Evolutionary conservation across 1,139 yeast genomes (phyloP), one percentile per base, ranked within the genome.

Genomic region (Zygoascus sp.): DNA sequence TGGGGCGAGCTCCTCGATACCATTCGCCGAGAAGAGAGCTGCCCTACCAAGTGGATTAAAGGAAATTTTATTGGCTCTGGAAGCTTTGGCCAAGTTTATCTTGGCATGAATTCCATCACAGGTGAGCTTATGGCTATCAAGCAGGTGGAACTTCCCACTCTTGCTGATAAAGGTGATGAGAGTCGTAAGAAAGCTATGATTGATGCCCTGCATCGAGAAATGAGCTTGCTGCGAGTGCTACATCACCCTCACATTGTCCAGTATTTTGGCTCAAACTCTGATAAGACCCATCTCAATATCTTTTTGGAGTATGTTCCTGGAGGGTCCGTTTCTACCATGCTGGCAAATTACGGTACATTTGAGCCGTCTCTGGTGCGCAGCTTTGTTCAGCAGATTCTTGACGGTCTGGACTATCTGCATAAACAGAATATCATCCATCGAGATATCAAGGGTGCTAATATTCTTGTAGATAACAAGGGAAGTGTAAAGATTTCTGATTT

Each of bases 91-190:
- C 82, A 88, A 2, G 98, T 92, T 1, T 90, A 84, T 55, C 72
- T 92, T 38, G 98, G 97, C 1, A 81, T 92, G 83, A 88, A 89
- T 61, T 86, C 96, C 1, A 69, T 83, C 39, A 89, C 96, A 0
- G 98, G 98, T 38, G 97, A 89, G 61, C 72, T 92, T 47, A 88
- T 92, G 96, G 98, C 97, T 0, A 96, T 92, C 11, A 92, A 92
- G 60, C 97, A 90, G 63, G 96, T 92, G 0, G 83, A 83, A 38
- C 64, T 89, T 17, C 83, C 86, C 1, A 51, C 59, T 15, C 34
- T 37, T 7, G 65, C 59, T 15, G 59, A 56, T 25, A 51, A 64
- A 46, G 75, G 69, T 50, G 61, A 58, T 34, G 70, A 60, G 48
- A 60, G 76, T 70, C 50, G 74, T 60, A 72, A 83, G 70, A 67